Percentiles rank a stretch among this genome's conserved stretches.
These are phyloP conservation scores for Colletotrichum camelliae DNA, from an alignment of 2,329 filamentous ascomycete species.

Conservation along the genomic window DNA sequence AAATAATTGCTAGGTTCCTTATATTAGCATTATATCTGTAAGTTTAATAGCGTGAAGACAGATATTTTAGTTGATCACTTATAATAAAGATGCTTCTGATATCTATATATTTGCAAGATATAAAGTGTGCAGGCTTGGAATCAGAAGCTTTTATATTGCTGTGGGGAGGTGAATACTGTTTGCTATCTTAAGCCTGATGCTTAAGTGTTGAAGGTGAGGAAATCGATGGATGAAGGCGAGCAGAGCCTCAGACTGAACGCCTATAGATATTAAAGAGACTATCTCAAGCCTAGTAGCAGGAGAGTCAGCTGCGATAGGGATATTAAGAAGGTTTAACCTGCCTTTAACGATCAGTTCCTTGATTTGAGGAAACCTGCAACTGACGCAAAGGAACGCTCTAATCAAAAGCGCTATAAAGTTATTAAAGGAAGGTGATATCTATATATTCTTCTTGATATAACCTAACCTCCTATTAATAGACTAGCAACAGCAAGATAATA, in stretches of 20 bases:
- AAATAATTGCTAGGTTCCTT: neutral
- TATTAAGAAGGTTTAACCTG: neutral
- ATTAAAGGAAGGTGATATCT: no score
- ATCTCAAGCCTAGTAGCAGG: neutral
- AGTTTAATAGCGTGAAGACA: neutral
- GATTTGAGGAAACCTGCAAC: neutral
- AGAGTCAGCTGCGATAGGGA: neutral
- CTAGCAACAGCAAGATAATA: neutral
- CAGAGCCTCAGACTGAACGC: neutral
- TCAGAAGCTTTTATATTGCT: neutral
- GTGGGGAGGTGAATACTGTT: neutral
- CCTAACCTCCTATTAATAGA: neutral
- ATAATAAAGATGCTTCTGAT: neutral
- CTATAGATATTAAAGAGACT: neutral
- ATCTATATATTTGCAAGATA: neutral
- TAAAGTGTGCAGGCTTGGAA: neutral
- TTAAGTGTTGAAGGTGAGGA: neutral
- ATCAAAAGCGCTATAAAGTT: neutral
- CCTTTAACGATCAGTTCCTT: neutral
- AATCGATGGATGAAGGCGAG: neutral
- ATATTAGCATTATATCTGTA: neutral
- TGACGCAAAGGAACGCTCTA: neutral
- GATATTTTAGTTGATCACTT: neutral
- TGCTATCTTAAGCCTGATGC: neutral
- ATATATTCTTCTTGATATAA: neutral